A percentile compares a stretch with the other conserved stretches of the same genome.
Evolutionary conservation across 106 monocot species (phyloP).

Genomic region (Dendrobium huoshanense): DNA sequence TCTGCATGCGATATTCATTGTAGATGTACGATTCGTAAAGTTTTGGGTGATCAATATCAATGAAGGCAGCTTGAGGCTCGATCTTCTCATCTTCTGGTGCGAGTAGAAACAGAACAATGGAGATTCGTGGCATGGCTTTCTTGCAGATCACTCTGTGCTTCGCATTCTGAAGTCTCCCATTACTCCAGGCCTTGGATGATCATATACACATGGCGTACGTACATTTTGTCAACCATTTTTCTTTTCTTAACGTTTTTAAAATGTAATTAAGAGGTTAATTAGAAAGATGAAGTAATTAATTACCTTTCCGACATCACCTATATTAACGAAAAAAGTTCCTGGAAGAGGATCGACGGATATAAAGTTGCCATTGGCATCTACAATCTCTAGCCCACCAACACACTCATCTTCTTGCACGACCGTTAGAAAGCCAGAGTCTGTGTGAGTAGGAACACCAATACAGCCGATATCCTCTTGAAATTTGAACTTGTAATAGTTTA

Average conservation of each 20-base stretch:
- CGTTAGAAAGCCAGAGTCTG: slow-evolving; percentile 48
- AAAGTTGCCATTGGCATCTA: slow-evolving; percentile 26
- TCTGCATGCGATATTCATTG: too few species aligned
- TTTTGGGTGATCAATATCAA: too few species aligned
- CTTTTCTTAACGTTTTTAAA: too few species aligned
- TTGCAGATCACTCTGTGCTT: slow-evolving; percentile 56
- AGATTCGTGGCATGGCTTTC: slow-evolving; percentile 23
- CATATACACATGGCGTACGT: too few species aligned
- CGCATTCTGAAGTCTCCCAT: slow-evolving; percentile 44
- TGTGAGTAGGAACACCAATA: slow-evolving; percentile 40
- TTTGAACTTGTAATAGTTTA: slow-evolving; percentile 43
- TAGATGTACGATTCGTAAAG: too few species aligned
- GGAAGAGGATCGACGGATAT: slow-evolving; percentile 40
- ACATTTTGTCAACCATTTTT: too few species aligned
- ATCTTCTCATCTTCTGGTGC: slow-evolving; percentile 31
- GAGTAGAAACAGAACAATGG: slow-evolving; percentile 44
- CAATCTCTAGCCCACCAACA: slow-evolving; percentile 49
- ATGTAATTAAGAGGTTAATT: too few species aligned
- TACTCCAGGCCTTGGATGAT: slow-evolving; percentile 39
- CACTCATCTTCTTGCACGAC: slow-evolving; percentile 50
- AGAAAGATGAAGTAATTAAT: not conserved
- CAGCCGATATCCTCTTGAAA: slow-evolving; percentile 33
- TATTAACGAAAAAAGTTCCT: slow-evolving; percentile 38
- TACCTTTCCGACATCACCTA: slow-evolving; percentile 60
- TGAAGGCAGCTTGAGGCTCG: too few species aligned